A percentile compares a stretch with the other conserved stretches of the same genome.
Evolutionary conservation across 106 monocot species (phyloP).

Genomic region (Chionographis japonica): DNA sequence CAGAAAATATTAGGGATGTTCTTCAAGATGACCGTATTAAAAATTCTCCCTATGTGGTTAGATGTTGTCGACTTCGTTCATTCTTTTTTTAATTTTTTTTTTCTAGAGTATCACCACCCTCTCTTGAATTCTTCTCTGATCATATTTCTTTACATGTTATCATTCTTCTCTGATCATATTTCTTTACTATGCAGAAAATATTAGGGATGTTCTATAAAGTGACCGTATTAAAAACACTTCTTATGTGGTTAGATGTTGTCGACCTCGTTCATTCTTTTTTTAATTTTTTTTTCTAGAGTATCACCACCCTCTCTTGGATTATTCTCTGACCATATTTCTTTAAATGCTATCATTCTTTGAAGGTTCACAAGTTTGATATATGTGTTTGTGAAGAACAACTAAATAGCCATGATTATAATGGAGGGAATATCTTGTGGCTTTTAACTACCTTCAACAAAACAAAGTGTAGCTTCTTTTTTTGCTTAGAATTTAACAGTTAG

Average conservation of each 20-base stretch:
- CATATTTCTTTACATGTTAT: too few relatives aligned
- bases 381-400: slow-evolving; percentile 94
- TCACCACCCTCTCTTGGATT: not conserved
- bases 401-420: not conserved
- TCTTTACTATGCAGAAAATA: slow-evolving; percentile 97
- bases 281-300: too few relatives aligned
- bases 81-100: too few relatives aligned
- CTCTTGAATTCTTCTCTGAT: not conserved
- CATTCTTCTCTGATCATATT: too few relatives aligned
- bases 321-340: too few relatives aligned
- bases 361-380: slow-evolving; percentile 96
- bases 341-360: too few relatives aligned
- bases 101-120: not conserved
- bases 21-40: slow-evolving; percentile 97
- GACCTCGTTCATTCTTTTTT: not conserved
- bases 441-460: too few relatives aligned
- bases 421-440: too few relatives aligned
- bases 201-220: slow-evolving; percentile 95
- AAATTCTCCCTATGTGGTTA: slow-evolving; percentile 91
- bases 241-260: slow-evolving; percentile 57
- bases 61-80: slow-evolving; percentile 7
- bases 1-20: slow-evolving; percentile 97
- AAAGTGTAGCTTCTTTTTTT: too few relatives aligned
- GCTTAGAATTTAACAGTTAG: too few relatives aligned
- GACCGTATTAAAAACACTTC: slow-evolving; percentile 98